A percentile compares a stretch with the other conserved stretches of the same genome.
phyloP scores from a whole-genome alignment of 2,329 filamentous ascomycete genomes.

The Cryphonectria naterciae region DNA sequence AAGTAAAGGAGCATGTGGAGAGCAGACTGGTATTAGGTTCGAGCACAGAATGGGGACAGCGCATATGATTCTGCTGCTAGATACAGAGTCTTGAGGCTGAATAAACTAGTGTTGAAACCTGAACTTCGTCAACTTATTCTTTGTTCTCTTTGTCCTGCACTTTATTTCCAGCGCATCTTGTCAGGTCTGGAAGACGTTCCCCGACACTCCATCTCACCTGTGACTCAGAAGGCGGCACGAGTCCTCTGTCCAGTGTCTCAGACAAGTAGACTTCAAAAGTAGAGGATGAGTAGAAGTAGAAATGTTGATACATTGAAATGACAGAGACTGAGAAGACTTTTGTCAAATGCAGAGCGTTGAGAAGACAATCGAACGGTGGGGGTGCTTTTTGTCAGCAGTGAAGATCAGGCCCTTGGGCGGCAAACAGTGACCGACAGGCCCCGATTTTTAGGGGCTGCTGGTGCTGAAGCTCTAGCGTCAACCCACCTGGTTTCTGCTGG shows the following conservation, averaged over 20 bases:
- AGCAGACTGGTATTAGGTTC: background rate
- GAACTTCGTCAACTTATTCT: background rate
- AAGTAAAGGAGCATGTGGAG: slow-evolving; percentile 35
- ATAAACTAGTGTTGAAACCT: background rate
- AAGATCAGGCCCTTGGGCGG: background rate
- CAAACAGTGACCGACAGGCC: background rate
- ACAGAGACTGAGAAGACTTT: background rate
- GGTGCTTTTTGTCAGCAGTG: background rate
- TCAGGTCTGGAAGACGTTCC: background rate
- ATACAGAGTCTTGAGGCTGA: background rate
- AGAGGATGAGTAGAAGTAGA: background rate
- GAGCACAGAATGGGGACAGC: background rate
- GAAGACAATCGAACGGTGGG: background rate
- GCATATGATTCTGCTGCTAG: background rate
- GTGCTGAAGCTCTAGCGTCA: slow-evolving; percentile 12
- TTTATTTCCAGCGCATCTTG: background rate
- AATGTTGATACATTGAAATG: background rate
- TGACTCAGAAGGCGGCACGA: too few species aligned
- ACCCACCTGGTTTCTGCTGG: background rate
- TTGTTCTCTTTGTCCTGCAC: background rate
- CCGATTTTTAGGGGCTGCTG: background rate
- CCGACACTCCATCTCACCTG: background rate
- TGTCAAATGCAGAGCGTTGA: too few species aligned
- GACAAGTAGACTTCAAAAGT: too few species aligned
- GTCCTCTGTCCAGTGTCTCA: too few species aligned